Evolutionary conservation across 768 basidiomycete genomes (phyloP).

Genomic region (Lyophyllum shimeji): DNA sequence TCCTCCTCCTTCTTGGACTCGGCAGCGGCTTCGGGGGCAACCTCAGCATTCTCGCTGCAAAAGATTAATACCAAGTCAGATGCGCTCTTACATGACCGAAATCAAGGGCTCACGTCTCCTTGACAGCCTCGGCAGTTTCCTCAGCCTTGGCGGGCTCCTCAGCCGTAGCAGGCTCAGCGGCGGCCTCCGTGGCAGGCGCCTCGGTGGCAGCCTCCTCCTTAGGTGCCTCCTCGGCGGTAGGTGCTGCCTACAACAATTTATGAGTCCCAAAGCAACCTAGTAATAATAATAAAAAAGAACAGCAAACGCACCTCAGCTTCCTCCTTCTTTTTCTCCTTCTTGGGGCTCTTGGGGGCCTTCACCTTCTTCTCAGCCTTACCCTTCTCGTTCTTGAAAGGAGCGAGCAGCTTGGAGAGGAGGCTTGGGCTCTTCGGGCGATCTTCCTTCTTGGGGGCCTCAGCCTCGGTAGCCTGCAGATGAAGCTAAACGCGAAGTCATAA

Average conservation of each 20-base stretch:
- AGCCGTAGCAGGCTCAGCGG: slow-evolving; percentile 31
- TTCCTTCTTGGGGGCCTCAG: slow-evolving; percentile 65
- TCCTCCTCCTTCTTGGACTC: slow-evolving; percentile 37
- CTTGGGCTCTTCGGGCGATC: slow-evolving; percentile 80
- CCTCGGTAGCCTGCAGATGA: slow-evolving; percentile 38
- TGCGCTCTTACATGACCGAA: background rate
- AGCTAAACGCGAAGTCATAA: slow-evolving; percentile 1
- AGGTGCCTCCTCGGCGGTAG: slow-evolving; percentile 42
- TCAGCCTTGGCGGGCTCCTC: slow-evolving; percentile 42
- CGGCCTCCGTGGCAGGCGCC: slow-evolving; percentile 31
- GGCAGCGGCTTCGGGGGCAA: slow-evolving; percentile 32
- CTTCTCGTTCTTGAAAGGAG: slow-evolving; percentile 74
- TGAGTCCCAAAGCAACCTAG: too few species aligned
- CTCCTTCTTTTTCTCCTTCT: slow-evolving; percentile 83
- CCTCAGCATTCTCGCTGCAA: slow-evolving; percentile 42
- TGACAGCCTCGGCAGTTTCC: slow-evolving; percentile 58
- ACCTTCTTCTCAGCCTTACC: slow-evolving; percentile 58
- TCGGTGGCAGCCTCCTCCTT: slow-evolving; percentile 32
- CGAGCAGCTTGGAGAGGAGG: slow-evolving; percentile 75
- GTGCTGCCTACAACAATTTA: slow-evolving; percentile 26
- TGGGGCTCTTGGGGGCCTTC: slow-evolving; percentile 72
- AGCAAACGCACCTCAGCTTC: slow-evolving; percentile 51
- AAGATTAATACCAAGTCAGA: background rate
- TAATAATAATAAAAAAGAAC: background rate
- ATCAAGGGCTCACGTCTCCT: slow-evolving; percentile 59